Base-by-base conservation (phyloP, 345 rosid species). In the Fremontodendron californicum region DNA sequence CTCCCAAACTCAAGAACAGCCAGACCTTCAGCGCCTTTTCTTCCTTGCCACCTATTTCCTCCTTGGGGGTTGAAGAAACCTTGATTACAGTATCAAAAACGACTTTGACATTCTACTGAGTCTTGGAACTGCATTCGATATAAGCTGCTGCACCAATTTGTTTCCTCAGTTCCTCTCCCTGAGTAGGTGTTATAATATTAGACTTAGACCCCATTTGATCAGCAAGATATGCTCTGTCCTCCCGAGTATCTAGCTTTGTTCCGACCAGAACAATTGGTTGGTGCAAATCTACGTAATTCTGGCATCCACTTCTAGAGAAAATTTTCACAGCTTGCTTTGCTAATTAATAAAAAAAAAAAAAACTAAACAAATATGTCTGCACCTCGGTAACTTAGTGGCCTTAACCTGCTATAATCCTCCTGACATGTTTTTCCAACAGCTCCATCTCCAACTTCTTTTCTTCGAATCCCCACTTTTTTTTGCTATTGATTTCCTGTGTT, bases 271-370 rank as follows among this genome's bases (percentile, higher is more conserved):
- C 95, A 77, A 95, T 88, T 0, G 99, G 99, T 89, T 54, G 98
- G 99, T 0, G 98, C 99, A 78, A 95, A 95, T 69, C 98, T 78
- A 9, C 97, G 93, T 51, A 93, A 97, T 82, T 95, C 98, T 37
- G 99, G 99, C 98, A 93, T 91, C 99, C 99, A 93, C 99, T 93
- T 94, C 89, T 94, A 93, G 3, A 91, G 90, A 42, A 94, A 93
- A 82, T 94, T 94, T 74, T 94, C 99, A 79, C 93, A 94, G 80
- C 99, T 94, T 11, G 98, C 99, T 75, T 92, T 86, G 75, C 97
- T 94, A 71, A 94, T 90, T 73, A 94, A 82, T 1, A n/a, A n/a
- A n/a, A n/a, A n/a, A n/a, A n/a, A 98, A 94, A 85, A 94, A 94
- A 57, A 98, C 97, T 73, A 94, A 81, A 94, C 93, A 70, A 94